Evolutionary conservation across 2,329 filamentous ascomycete species (phyloP).

Genomic region (Verticillium albo-atrum): DNA sequence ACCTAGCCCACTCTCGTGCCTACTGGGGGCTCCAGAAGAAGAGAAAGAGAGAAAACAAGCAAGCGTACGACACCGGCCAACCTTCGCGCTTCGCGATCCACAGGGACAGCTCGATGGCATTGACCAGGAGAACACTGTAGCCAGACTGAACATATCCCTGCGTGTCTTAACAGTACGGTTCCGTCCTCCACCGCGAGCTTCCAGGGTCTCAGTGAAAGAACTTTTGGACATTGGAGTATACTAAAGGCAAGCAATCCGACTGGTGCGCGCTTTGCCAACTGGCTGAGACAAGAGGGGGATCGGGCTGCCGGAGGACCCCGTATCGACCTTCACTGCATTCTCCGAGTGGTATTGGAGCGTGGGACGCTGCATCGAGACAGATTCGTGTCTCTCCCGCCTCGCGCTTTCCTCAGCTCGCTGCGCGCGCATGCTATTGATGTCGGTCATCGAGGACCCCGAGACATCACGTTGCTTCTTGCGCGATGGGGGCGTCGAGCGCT

Average conservation of each 20-base stretch:
- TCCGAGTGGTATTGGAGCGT: neutral
- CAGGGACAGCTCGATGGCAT: no score
- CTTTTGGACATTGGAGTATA: neutral
- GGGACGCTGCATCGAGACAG: neutral
- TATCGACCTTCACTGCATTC: neutral
- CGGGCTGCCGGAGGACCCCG: neutral
- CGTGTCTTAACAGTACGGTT: neutral
- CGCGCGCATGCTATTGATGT: neutral
- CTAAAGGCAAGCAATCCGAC: neutral
- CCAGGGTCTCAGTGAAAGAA: neutral
- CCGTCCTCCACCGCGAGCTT: neutral
- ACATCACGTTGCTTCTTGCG: neutral
- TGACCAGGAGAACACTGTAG: no score
- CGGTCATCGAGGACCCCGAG: neutral
- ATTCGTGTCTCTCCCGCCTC: neutral
- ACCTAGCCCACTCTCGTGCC: neutral
- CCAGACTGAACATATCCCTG: neutral
- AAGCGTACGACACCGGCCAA: no score
- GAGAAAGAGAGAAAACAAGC: neutral
- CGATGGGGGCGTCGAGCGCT: neutral
- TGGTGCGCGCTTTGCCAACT: neutral
- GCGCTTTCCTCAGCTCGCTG: neutral
- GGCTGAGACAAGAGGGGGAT: neutral
- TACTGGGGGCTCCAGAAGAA: no score
- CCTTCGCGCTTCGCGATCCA: no score